Conservation (phyloP, 1,284 basidiomycete genomes). For the Cryptococcus deneoformans region DNA sequence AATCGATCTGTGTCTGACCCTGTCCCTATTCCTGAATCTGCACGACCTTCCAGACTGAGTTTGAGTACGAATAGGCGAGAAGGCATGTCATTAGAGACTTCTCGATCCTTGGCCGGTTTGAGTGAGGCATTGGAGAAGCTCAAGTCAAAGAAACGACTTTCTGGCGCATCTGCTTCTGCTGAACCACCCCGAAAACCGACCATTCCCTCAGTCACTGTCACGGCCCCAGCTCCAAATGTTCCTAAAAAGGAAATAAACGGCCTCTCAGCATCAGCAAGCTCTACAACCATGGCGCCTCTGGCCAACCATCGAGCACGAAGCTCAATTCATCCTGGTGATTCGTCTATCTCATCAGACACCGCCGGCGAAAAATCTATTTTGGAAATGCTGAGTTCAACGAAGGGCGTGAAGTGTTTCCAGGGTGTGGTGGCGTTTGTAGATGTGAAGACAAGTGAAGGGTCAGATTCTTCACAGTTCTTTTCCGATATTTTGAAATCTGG, state of each 20-base stretch:
- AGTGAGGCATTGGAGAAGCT: constrained; percentile 42
- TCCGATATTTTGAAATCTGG: constrained; percentile 75
- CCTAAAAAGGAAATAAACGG: constrained; percentile 8
- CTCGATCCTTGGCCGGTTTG: constrained; percentile 34
- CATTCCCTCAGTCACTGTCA: constrained; percentile 3
- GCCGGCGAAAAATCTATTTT: constrained; percentile 22
- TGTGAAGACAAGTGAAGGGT: constrained; percentile 79
- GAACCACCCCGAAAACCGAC: background rate
- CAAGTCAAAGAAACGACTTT: constrained; percentile 22
- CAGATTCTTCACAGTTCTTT: constrained; percentile 78
- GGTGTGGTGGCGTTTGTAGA: constrained; percentile 86
- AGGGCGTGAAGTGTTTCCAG: constrained; percentile 53
- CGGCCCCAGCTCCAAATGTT: background rate
- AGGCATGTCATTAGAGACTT: constrained; percentile 35
- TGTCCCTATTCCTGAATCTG: background rate
- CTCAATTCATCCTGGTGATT: constrained; percentile 7
- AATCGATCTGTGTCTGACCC: constrained; percentile 29
- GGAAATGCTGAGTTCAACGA: constrained; percentile 26
- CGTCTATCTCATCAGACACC: background rate
- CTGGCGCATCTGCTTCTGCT: background rate
- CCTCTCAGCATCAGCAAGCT: constrained; percentile 3
- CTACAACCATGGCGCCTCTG: no score
- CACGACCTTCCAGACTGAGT: constrained; percentile 1
- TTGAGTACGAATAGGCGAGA: constrained; percentile 26
- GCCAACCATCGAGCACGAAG: constrained; percentile 3